Conservation (phyloP, 73 alveolate species). For the Paramecium pentaurelia region DNA sequence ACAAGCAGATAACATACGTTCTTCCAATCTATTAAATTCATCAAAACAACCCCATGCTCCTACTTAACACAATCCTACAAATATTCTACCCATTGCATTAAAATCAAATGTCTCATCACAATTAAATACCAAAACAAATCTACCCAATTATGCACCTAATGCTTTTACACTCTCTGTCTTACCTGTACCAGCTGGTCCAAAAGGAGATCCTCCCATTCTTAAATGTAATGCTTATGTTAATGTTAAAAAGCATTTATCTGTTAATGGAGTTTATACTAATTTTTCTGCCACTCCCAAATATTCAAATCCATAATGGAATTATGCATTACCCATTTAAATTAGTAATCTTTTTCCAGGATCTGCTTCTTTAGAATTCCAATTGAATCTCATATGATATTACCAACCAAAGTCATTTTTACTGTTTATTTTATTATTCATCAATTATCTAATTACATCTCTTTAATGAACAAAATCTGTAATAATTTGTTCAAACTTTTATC, state of each 20-base stretch:
- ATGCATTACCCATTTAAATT: conserved; percentile 97
- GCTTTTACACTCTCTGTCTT: conserved; percentile 99
- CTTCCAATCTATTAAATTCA: conserved; percentile 97
- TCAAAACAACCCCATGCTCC: conserved; percentile 99
- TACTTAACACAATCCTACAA: conserved; percentile 98
- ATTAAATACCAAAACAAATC: conserved; percentile 98
- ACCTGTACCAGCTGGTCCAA: conserved; percentile 99
- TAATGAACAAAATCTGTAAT: conserved; percentile 99
- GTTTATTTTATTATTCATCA: conserved; percentile 75
- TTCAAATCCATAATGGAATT: conserved; percentile 99
- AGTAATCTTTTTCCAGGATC: conserved; percentile 90
- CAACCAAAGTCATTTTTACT: conserved; percentile 92
- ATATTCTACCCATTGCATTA: conserved; percentile 99
- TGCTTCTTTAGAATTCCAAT: conserved; percentile 93
- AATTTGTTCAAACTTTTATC: conserved; percentile 98
- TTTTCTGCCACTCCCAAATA: conserved; percentile 98
- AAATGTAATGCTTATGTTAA: conserved; percentile 96
- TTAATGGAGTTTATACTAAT: conserved; percentile 95
- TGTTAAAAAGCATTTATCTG: conserved; percentile 97
- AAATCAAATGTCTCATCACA: conserved; percentile 99
- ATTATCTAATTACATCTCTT: conserved; percentile 96
- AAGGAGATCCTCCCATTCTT: conserved; percentile 99
- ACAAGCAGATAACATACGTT: conserved; percentile 99
- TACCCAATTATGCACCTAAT: conserved; percentile 96
- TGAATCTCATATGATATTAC: conserved; percentile 99